Conservation (phyloP, 345 rosid species). For the Syzygium grande region DNA sequence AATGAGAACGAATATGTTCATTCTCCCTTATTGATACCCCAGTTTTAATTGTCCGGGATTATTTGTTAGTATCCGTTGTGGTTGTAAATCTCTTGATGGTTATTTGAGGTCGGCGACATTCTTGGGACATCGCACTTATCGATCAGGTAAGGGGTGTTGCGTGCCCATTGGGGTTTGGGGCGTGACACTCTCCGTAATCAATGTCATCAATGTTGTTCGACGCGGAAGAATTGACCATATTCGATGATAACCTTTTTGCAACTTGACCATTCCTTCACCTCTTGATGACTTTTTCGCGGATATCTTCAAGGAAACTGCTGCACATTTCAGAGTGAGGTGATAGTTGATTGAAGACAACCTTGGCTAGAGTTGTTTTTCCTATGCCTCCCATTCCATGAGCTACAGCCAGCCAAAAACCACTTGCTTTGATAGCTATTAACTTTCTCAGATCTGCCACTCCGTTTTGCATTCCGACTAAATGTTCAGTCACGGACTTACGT, state of each 20-base stretch:
- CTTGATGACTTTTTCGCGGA: background rate
- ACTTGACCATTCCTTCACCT: background rate
- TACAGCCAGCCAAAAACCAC: accelerated
- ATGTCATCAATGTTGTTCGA: background rate
- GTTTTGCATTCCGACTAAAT: accelerated
- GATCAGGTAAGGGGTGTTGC: too few relatives aligned
- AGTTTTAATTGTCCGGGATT: too few relatives aligned
- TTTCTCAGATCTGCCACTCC: background rate
- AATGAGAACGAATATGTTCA: too few relatives aligned
- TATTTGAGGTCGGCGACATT: too few relatives aligned
- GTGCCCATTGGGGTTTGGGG: too few relatives aligned
- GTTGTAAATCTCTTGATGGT: too few relatives aligned
- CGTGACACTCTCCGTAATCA: background rate
- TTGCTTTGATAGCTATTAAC: accelerated
- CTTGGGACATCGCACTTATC: too few relatives aligned
- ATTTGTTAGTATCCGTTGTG: too few relatives aligned
- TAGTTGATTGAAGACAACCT: background rate
- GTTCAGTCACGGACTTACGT: background rate
- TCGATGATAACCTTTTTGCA: background rate
- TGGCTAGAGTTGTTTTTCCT: background rate
- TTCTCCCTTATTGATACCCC: too few relatives aligned
- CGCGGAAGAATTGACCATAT: accelerated
- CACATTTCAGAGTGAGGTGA: background rate
- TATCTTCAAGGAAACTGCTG: background rate
- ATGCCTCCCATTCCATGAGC: background rate